Evolutionary conservation across 495 filamentous ascomycete species (phyloP).

Genomic region (Zalerion maritima): DNA sequence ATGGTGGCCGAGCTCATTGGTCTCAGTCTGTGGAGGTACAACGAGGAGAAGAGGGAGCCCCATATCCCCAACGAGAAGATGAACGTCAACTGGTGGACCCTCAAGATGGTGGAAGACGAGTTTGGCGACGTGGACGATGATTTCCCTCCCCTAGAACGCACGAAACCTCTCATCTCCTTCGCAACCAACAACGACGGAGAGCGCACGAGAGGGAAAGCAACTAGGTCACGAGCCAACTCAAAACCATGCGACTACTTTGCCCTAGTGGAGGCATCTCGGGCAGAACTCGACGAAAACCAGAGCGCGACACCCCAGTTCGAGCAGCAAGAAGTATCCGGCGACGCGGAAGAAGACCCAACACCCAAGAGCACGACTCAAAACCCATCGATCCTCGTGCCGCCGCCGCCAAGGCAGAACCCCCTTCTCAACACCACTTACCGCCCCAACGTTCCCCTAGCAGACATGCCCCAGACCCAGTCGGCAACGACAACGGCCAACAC

Average conservation of each 20-base stretch:
- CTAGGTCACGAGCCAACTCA: conserved; percentile 56
- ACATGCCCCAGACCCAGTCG: conserved; percentile 46
- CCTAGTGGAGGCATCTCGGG: conserved; percentile 63
- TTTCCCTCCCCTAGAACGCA: conserved; percentile 74
- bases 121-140: conserved; percentile 86
- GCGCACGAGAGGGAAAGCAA: conserved; percentile 39
- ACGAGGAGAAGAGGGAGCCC: conserved; percentile 66
- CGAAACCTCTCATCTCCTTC: conserved; percentile 66
- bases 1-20: conserved; percentile 87
- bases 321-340: conserved; percentile 32
- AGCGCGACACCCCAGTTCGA: conserved; percentile 56
- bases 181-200: conserved; percentile 74
- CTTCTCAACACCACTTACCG: conserved; percentile 43
- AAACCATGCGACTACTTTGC: conserved; percentile 91
- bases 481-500: conserved; percentile 39
- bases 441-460: conserved; percentile 44
- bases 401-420: conserved; percentile 38
- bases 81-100: conserved; percentile 82
- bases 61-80: conserved; percentile 49
- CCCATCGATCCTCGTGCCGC: conserved; percentile 12
- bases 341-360: conserved; percentile 21
- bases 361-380: conserved; percentile 27
- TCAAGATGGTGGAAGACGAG: conserved; percentile 85
- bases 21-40: conserved; percentile 72
- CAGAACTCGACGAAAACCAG: conserved; percentile 67